phyloP scores from a whole-genome alignment of 176 grass and related monocot species.

The Carex cristatella region DNA sequence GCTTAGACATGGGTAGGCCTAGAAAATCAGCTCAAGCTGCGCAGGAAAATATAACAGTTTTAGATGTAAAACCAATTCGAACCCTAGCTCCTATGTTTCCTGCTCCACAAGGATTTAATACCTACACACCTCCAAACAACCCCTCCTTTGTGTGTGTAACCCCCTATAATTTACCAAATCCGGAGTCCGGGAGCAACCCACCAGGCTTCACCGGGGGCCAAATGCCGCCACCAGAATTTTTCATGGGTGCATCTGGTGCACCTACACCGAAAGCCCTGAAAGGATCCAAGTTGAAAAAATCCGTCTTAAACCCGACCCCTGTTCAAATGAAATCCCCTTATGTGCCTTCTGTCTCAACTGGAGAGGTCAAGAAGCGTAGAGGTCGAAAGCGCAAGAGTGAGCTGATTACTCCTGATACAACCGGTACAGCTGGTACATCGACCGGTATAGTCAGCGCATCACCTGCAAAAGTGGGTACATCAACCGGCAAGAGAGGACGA shows the following conservation, averaged over 20 bases:
- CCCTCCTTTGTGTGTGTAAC: constrained; percentile 63
- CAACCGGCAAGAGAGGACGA: constrained; percentile 10
- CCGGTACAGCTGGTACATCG: neutral
- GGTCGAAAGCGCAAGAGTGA: neutral
- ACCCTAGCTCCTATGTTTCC: constrained; percentile 85
- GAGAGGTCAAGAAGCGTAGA: neutral
- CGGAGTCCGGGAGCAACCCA: constrained; percentile 12
- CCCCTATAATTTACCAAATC: constrained; percentile 49
- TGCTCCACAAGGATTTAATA: constrained; percentile 53
- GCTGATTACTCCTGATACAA: neutral
- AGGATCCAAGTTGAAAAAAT: neutral
- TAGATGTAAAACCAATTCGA: constrained; percentile 78
- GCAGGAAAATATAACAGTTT: constrained; percentile 27
- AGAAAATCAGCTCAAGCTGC: constrained; percentile 25
- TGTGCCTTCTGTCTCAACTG: neutral
- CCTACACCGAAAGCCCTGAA: neutral
- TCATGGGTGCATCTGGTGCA: neutral
- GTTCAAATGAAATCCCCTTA: neutral
- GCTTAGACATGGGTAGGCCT: constrained; percentile 39
- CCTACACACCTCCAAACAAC: constrained; percentile 50
- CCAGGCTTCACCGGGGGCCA: constrained; percentile 30
- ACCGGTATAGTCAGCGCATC: neutral
- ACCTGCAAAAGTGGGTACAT: neutral
- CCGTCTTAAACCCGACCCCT: constrained; percentile 12
- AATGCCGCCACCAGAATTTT: neutral